phyloP scores from a whole-genome alignment of 2,329 filamentous ascomycete genomes.

The Paramyrothecium roridum region DNA sequence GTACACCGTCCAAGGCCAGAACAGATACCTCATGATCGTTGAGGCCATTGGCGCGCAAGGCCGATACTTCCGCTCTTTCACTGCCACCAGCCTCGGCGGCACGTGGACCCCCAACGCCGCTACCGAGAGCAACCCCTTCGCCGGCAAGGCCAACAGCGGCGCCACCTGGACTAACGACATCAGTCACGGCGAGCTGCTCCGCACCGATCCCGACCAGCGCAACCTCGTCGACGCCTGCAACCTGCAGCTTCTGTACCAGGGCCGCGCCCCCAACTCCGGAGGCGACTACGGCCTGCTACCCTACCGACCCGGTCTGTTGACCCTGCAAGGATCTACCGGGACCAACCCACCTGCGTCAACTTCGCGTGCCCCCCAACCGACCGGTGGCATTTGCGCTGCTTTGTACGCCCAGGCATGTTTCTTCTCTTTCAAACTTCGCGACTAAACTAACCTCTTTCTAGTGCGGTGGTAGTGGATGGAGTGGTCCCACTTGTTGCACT shows the following conservation, averaged over 20 bases:
- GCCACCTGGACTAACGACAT: conserved; percentile 64
- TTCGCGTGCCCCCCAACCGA: neutral
- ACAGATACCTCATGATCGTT: conserved; percentile 62
- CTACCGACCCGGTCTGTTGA: conserved; percentile 1
- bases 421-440: too few species aligned
- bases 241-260: conserved; percentile 62
- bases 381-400: neutral
- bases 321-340: neutral
- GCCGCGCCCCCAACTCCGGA: conserved; percentile 32
- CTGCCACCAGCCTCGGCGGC: conserved; percentile 51
- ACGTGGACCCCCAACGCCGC: conserved; percentile 55
- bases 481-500: neutral
- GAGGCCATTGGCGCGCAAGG: conserved; percentile 55
- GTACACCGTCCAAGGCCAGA: conserved; percentile 52
- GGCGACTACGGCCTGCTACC: conserved; percentile 35
- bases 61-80: conserved; percentile 65
- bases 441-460: neutral
- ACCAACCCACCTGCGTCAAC: neutral
- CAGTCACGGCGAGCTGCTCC: conserved; percentile 59
- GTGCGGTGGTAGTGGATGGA: neutral
- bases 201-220: conserved; percentile 55
- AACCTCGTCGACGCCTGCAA: conserved; percentile 61
- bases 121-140: conserved; percentile 55
- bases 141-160: conserved; percentile 62
- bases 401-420: neutral